Conservation (phyloP, 345 rosid genomes). For the Mercurialis annua region DNA sequence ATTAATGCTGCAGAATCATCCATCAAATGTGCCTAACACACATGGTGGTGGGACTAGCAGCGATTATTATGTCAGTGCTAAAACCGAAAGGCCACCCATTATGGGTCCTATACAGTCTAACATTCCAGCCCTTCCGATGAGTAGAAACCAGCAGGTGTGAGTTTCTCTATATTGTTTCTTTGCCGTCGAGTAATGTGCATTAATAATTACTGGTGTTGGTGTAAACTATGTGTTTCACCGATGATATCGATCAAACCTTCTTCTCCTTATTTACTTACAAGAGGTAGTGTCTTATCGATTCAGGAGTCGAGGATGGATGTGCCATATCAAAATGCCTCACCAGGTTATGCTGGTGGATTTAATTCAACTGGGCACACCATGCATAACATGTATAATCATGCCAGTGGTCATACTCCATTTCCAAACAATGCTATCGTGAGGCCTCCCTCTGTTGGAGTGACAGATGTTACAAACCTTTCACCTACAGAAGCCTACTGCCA, state of each 20-base stretch:
- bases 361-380: constrained; percentile 46
- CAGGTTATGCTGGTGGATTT: constrained; percentile 44
- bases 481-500: constrained; percentile 69
- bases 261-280: background rate
- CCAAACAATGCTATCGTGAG: constrained; percentile 42
- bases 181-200: background rate
- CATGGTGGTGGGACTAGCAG: constrained; percentile 59
- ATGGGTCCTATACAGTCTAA: constrained; percentile 56
- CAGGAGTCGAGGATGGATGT: constrained; percentile 56
- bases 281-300: constrained; percentile 1
- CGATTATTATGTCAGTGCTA: constrained; percentile 44
- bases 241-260: background rate
- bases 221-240: background rate
- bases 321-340: constrained; percentile 44
- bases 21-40: constrained; percentile 45
- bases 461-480: constrained; percentile 48
- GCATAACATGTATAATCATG: constrained; percentile 47
- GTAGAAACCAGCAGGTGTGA: constrained; percentile 44
- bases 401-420: constrained; percentile 41
- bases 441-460: constrained; percentile 46
- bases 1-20: constrained; percentile 45
- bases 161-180: background rate
- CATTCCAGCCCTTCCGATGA: constrained; percentile 52
- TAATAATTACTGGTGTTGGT: background rate
- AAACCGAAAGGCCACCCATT: constrained; percentile 58